These are phyloP conservation scores for Colletotrichum graminicola DNA, from an alignment of 2,329 filamentous ascomycete genomes.

Conservation along the genomic window DNA sequence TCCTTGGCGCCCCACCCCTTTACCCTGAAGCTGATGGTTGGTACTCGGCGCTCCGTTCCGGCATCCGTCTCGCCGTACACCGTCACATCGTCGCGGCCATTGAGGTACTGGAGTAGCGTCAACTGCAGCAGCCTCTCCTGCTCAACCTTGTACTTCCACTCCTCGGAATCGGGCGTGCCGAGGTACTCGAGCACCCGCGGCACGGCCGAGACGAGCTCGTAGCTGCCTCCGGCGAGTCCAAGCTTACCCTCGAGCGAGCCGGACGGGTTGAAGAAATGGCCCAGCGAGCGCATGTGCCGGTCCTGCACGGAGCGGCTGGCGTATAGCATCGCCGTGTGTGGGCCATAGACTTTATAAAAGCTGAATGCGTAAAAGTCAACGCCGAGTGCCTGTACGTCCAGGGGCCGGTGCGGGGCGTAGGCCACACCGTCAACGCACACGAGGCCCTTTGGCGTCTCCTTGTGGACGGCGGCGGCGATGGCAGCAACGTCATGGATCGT, in stretches of 20 bases:
- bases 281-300: slow-evolving; percentile 62
- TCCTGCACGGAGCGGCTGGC: slow-evolving; percentile 68
- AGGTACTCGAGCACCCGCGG: slow-evolving; percentile 74
- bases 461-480: slow-evolving; percentile 67
- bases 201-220: slow-evolving; percentile 76
- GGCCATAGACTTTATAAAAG: slow-evolving; percentile 88
- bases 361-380: slow-evolving; percentile 84
- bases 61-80: slow-evolving; percentile 69
- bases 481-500: slow-evolving; percentile 73
- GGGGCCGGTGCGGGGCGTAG: slow-evolving; percentile 77
- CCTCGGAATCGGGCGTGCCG: slow-evolving; percentile 50
- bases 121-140: slow-evolving; percentile 73
- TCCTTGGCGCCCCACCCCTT: slow-evolving; percentile 66
- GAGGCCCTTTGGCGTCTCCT: slow-evolving; percentile 64
- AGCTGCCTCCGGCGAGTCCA: slow-evolving; percentile 75
- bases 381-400: slow-evolving; percentile 76
- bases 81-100: slow-evolving; percentile 62
- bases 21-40: slow-evolving; percentile 76
- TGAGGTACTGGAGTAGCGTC: slow-evolving; percentile 71
- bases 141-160: slow-evolving; percentile 64
- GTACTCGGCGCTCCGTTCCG: slow-evolving; percentile 65
- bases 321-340: slow-evolving; percentile 80
- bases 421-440: slow-evolving; percentile 82
- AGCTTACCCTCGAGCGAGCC: slow-evolving; percentile 74
- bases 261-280: slow-evolving; percentile 76